A percentile compares a stretch with the other conserved stretches of the same genome.
Evolutionary conservation across 495 filamentous ascomycete species (phyloP).

Genomic region (Tuber microsphaerosporum): DNA sequence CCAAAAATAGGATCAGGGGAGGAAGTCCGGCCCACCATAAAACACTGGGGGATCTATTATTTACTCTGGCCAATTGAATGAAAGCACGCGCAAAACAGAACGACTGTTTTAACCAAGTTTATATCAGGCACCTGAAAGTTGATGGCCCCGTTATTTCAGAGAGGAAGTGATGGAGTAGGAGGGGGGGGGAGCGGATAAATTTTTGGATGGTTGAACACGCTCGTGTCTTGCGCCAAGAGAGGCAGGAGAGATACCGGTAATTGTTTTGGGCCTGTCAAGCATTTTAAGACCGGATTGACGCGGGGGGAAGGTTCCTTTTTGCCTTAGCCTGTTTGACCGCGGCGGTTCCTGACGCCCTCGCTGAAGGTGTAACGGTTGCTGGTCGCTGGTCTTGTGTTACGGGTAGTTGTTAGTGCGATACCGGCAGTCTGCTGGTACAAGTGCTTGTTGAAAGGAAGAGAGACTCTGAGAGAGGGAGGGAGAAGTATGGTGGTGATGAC

Average conservation of each 20-base stretch:
- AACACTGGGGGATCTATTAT: not conserved
- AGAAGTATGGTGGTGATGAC: not conserved
- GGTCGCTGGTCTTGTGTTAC: constrained; percentile 26
- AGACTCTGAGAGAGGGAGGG: not conserved
- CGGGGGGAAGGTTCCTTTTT: not conserved
- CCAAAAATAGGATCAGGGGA: not conserved
- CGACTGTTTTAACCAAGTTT: not conserved
- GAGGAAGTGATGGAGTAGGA: not conserved
- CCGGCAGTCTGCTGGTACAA: not conserved
- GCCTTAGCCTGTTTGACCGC: not conserved
- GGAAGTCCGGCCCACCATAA: not conserved
- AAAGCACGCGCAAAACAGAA: not conserved
- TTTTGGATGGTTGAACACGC: not conserved
- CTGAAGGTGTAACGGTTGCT: constrained; percentile 24
- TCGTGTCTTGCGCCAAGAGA: not conserved
- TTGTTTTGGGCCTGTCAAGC: not conserved
- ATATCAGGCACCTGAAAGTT: not conserved
- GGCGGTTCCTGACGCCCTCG: not conserved
- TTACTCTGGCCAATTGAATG: not conserved
- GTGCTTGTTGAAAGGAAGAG: not conserved
- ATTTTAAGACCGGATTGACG: not conserved
- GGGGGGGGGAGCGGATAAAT: not conserved
- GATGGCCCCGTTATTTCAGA: not conserved
- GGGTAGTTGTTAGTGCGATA: not conserved
- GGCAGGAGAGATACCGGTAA: not conserved